Percentiles rank a stretch among this genome's conserved stretches.
Evolutionary conservation across 169 alveolate species (phyloP).

Genomic region (Plasmodium knowlesi): DNA sequence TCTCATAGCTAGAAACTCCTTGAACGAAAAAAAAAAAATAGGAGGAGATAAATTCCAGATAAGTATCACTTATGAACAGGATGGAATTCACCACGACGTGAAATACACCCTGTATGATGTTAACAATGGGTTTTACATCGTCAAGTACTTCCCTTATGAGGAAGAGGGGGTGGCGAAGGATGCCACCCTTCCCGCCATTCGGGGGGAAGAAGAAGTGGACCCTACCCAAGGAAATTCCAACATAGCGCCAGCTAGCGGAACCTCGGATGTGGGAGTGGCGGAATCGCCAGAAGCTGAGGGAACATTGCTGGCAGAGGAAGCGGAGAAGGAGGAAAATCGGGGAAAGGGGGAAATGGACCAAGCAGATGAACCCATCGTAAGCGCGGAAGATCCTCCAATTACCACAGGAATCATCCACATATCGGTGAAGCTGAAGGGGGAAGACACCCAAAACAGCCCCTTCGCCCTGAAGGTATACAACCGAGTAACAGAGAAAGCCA

Average conservation of each 20-base stretch:
- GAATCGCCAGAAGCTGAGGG: not conserved
- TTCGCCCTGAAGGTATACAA: slow-evolving; percentile 44
- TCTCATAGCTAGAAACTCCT: slow-evolving; percentile 50
- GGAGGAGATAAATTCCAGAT: slow-evolving; percentile 70
- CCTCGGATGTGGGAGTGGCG: not conserved
- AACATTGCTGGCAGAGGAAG: not conserved
- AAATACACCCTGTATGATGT: slow-evolving; percentile 40
- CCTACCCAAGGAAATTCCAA: not conserved
- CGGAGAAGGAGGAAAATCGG: not conserved
- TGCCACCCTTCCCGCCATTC: not conserved
- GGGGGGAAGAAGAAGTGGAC: not conserved
- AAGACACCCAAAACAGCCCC: slow-evolving; percentile 59
- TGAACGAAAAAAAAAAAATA: slow-evolving; percentile 55
- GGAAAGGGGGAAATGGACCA: not conserved
- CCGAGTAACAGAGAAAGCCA: slow-evolving; percentile 13
- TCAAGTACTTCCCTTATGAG: slow-evolving; percentile 45
- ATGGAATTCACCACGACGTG: slow-evolving; percentile 1
- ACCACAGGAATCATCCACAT: slow-evolving; percentile 22
- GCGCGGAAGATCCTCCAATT: not conserved
- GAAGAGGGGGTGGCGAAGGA: not conserved
- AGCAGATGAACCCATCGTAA: not conserved
- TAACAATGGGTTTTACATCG: slow-evolving; percentile 54
- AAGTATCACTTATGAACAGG: slow-evolving; percentile 29
- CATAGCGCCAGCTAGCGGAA: not conserved
- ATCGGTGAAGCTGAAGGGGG: slow-evolving; percentile 45